A percentile compares a stretch with the other conserved stretches of the same genome.
phyloP scores from a whole-genome alignment of 495 filamentous ascomycete species.

The Endocarpon pusillum region DNA sequence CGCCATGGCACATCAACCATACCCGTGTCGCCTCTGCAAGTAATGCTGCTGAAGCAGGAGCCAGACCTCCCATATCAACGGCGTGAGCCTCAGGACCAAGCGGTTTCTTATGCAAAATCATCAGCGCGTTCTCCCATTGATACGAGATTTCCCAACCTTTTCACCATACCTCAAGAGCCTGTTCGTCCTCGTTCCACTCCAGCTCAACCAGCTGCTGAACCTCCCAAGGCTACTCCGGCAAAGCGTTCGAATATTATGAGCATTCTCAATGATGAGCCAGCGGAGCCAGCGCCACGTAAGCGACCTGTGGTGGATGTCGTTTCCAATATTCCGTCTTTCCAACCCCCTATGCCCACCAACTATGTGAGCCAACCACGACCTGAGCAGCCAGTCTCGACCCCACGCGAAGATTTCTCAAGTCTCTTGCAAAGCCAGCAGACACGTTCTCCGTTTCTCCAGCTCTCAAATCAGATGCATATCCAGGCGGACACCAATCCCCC shows the following conservation, averaged over 20 bases:
- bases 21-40: no score
- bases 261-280: slow-evolving; percentile 39
- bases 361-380: no score
- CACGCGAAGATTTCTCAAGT: no score
- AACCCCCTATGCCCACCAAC: slow-evolving; percentile 2
- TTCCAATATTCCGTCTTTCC: slow-evolving; percentile 4
- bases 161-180: slow-evolving; percentile 25
- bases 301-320: no score
- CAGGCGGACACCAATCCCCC: no score
- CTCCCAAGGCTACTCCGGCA: slow-evolving; percentile 30
- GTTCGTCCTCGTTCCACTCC: slow-evolving; percentile 22
- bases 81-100: slow-evolving; percentile 19
- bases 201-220: slow-evolving; percentile 19
- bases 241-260: slow-evolving; percentile 44
- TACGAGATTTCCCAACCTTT: slow-evolving; percentile 17
- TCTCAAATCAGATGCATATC: no score
- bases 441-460: no score
- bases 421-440: no score
- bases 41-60: no score
- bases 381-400: no score
- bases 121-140: slow-evolving; percentile 2
- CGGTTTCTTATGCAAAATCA: slow-evolving; percentile 1
- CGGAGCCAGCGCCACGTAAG: slow-evolving; percentile 36
- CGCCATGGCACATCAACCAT: no score
- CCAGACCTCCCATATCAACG: slow-evolving; percentile 22